Conservation (phyloP, 73 alveolate species). For the Symbiodinium pilosum region DNA sequence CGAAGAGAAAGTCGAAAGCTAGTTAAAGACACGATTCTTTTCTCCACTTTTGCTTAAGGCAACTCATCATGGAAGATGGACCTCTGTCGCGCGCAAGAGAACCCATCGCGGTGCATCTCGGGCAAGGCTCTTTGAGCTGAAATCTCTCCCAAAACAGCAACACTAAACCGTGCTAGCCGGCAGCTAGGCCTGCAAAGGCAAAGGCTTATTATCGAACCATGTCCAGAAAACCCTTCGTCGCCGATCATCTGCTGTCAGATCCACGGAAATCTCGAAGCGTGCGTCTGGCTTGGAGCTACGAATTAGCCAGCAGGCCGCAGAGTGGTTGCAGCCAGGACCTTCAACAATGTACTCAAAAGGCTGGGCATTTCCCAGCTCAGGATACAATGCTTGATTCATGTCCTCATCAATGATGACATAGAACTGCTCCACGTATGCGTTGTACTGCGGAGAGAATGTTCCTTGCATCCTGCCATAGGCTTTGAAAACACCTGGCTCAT, state of each 20-base stretch:
- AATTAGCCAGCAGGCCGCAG: constrained; percentile 45
- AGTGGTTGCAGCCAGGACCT: constrained; percentile 40
- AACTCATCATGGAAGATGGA: too few species aligned
- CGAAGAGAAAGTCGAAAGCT: too few species aligned
- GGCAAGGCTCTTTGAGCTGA: neutral
- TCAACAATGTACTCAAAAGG: constrained; percentile 38
- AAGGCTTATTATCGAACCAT: neutral
- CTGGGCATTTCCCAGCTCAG: constrained; percentile 15
- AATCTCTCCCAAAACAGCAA: neutral
- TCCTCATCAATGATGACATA: constrained; percentile 50
- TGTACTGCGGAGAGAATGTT: neutral
- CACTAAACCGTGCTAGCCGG: neutral
- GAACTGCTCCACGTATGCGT: constrained; percentile 29
- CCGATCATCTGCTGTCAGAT: constrained; percentile 58
- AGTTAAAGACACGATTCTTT: too few species aligned
- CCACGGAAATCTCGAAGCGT: constrained; percentile 40
- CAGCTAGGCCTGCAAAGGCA: neutral
- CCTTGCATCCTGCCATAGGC: constrained; percentile 49
- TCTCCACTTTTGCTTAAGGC: too few species aligned
- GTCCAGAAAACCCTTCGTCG: constrained; percentile 75
- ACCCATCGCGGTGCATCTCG: neutral
- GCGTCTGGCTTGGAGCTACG: neutral
- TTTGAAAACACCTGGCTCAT: constrained; percentile 47
- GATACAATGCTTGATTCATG: constrained; percentile 8
- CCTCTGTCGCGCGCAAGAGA: neutral